A percentile compares a stretch with the other conserved stretches of the same genome.
These are phyloP conservation scores for Thalassia testudinum DNA, from an alignment of 116 monocot species.

Conservation along the genomic window DNA sequence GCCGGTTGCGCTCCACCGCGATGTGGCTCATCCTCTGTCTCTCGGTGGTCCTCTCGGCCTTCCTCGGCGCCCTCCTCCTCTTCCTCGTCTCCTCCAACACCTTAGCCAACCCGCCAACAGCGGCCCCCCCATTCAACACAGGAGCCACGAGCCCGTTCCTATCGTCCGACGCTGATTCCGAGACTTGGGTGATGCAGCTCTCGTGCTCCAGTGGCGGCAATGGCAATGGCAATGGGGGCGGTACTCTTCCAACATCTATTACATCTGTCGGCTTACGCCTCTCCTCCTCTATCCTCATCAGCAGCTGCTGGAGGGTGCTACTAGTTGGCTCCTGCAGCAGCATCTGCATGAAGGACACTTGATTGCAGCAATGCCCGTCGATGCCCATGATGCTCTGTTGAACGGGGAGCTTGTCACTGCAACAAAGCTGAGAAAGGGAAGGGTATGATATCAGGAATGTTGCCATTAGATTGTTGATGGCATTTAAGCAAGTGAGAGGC, in stretches of 20 bases:
- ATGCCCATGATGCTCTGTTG: not conserved
- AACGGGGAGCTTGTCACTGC: not conserved
- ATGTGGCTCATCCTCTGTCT: no score
- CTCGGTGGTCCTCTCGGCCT: no score
- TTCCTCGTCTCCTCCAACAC: constrained; percentile 49
- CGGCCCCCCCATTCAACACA: constrained; percentile 22
- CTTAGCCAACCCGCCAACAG: constrained; percentile 13
- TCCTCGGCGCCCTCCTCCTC: not conserved
- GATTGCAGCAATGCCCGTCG: constrained; percentile 6
- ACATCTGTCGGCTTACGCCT: not conserved
- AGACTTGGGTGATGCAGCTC: constrained; percentile 36
- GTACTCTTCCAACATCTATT: not conserved
- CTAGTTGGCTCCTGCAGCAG: constrained; percentile 14
- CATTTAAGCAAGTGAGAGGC: no score
- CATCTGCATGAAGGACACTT: constrained; percentile 29
- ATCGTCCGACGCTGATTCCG: constrained; percentile 22
- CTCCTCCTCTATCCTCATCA: constrained; percentile 23
- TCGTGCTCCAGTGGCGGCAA: constrained; percentile 11
- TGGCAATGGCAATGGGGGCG: not conserved
- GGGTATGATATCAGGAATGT: no score
- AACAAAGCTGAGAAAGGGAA: not conserved
- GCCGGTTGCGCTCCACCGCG: no score
- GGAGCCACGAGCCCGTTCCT: no score
- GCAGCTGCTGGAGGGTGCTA: constrained; percentile 26
- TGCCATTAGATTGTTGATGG: no score